These are phyloP conservation scores for Vigna reflexopilosa DNA, from an alignment of 306 rosid genomes.

Conservation along the genomic window DNA sequence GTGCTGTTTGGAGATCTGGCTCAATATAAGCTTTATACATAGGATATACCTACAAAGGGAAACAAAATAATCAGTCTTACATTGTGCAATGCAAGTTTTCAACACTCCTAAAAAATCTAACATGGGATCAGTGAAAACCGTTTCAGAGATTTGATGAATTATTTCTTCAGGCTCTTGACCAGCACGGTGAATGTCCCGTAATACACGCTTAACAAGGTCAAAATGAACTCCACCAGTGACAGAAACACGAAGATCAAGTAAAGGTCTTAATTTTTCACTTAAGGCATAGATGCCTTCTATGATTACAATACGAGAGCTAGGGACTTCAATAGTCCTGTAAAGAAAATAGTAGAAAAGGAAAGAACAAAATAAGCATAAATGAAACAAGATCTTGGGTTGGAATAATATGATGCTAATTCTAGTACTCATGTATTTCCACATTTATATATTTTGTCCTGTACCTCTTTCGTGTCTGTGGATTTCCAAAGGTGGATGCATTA, in stretches of 20 bases:
- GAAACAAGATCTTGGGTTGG: conserved; percentile 11
- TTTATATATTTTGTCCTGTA: background rate
- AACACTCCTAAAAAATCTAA: conserved; percentile 36
- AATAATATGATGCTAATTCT: conserved; percentile 32
- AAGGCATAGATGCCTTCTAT: conserved; percentile 97
- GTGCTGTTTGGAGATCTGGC: conserved; percentile 99
- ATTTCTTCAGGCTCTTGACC: conserved; percentile 99
- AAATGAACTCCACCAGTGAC: conserved; percentile 98
- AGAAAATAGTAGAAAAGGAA: conserved; percentile 43
- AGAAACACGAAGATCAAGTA: conserved; percentile 96
- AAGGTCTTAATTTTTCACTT: conserved; percentile 84
- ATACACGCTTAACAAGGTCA: conserved; percentile 96
- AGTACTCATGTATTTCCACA: conserved; percentile 20
- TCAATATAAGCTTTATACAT: conserved; percentile 99
- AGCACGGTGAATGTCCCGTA: conserved; percentile 97
- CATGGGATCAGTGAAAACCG: conserved; percentile 70
- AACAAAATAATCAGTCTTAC: conserved; percentile 18
- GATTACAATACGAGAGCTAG: conserved; percentile 81
- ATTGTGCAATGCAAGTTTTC: conserved; percentile 16
- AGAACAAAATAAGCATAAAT: conserved; percentile 25
- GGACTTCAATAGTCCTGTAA: conserved; percentile 87
- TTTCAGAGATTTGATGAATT: conserved; percentile 97
- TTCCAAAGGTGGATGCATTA: conserved; percentile 15
- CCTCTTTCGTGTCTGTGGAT: conserved; percentile 25
- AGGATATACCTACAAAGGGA: conserved; percentile 80